Evolutionary conservation across 345 rosid genomes (phyloP), one percentile per base, ranked within the genome.

Genomic region (Hibiscus trionum): DNA sequence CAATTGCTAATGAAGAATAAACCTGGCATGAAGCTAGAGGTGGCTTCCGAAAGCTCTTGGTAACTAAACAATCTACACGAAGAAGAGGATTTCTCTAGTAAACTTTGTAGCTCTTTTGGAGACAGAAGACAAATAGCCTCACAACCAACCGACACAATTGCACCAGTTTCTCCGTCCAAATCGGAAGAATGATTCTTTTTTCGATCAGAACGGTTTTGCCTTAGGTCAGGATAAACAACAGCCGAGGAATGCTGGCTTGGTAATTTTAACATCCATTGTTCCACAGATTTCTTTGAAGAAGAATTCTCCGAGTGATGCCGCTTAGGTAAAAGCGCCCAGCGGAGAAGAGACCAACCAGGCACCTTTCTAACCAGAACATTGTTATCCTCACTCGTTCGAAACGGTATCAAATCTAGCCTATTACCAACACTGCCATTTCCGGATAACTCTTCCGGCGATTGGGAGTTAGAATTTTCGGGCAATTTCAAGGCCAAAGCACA

Each of bases 41-140:
- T 96, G 1, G 91, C 90, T n/a, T 58, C 71, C 70, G 78, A 52
- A 70, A 96, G 91, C 76, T 96, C 98, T 63, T 86, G 88, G 69
- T 89, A 87, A 70, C 82, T 87, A 79, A 93, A 93, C 75, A 91
- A 79, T 84, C 96, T 85, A 76, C 98, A 93, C 6, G 88, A 84
- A 59, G 98, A 86, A 19, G 93, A 91, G 82, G 82, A 88, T 72
- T 73, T 88, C 64, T 86, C 96, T 69, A 79, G 84, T 69, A 96
- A 79, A 75, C 84, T 84, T 79, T 77, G 81, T 79, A 93, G 77
- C 84, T 93, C 93, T 73, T 84, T 69, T 1, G 90, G 90, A 50
- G 84, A 80, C 24, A 80, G 80, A 74, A 85, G 79, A 78, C 65
- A 71, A 35, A 65, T 72, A 66, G 69, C 73, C 72, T 79, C 79